phyloP scores from a whole-genome alignment of 305 asterid species.

The Fraxinus paxiana region DNA sequence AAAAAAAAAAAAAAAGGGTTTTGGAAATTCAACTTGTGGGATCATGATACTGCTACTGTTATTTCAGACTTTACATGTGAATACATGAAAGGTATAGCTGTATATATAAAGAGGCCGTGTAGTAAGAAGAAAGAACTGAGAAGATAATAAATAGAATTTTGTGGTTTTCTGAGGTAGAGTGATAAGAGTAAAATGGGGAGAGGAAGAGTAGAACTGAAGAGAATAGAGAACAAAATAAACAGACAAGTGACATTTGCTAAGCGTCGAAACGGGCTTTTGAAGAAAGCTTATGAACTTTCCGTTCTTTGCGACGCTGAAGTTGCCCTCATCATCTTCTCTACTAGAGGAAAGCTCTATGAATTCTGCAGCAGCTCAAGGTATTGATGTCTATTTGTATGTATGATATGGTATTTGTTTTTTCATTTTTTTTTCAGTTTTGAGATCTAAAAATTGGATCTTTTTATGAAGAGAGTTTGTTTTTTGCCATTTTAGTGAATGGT shows the following conservation, averaged over 20 bases:
- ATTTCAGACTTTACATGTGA: not conserved
- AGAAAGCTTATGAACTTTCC: slow-evolving; percentile 2
- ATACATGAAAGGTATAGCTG: not conserved
- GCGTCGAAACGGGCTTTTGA: not conserved
- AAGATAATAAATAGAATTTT: not conserved
- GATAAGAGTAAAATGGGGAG: not conserved
- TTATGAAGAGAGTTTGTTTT: not conserved
- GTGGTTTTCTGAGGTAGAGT: not conserved
- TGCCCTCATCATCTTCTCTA: slow-evolving; percentile 18
- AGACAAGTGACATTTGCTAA: not conserved
- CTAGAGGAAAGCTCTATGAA: slow-evolving; percentile 13
- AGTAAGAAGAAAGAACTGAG: not conserved
- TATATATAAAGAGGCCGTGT: not conserved
- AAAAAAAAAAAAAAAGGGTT: not conserved
- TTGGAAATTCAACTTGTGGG: not conserved
- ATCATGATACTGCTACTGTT: not conserved
- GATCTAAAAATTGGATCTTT: not conserved
- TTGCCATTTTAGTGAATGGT: not conserved
- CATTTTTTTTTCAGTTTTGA: not conserved
- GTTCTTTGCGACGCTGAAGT: slow-evolving; percentile 2
- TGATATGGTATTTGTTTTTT: not conserved
- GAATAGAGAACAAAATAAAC: not conserved
- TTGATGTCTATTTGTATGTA: not conserved
- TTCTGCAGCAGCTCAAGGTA: slow-evolving; percentile 14
- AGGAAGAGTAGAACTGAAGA: slow-evolving; percentile 1